These are phyloP conservation scores for Mucor plumbeus DNA, from an alignment of 371 early-diverging fungal species.

Conservation along the genomic window DNA sequence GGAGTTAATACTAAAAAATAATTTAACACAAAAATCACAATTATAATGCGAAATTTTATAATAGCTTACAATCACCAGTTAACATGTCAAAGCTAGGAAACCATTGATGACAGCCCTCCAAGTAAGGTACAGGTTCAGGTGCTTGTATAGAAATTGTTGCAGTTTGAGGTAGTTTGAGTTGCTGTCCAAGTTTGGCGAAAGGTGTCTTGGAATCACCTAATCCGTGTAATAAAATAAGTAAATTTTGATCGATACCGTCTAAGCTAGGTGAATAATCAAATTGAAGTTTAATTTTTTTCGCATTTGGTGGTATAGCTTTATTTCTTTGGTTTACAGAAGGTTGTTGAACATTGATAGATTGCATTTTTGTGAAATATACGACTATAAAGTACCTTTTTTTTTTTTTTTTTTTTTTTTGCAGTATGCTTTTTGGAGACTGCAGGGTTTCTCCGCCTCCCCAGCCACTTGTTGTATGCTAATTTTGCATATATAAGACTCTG, in stretches of 20 bases:
- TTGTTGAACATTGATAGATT: slow-evolving; percentile 36
- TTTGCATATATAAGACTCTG: too few relatives aligned
- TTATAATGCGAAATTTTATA: neutral
- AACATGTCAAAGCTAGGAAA: slow-evolving; percentile 66
- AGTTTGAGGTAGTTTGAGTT: slow-evolving; percentile 72
- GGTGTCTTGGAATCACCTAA: slow-evolving; percentile 66
- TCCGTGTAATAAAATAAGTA: slow-evolving; percentile 79
- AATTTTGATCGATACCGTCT: slow-evolving; percentile 69
- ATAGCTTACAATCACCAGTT: slow-evolving; percentile 57
- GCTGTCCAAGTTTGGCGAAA: slow-evolving; percentile 61
- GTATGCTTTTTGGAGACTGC: too few relatives aligned
- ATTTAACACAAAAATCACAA: neutral
- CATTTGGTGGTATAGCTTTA: slow-evolving; percentile 38
- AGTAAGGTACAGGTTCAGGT: slow-evolving; percentile 66
- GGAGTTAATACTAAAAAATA: slow-evolving; percentile 48
- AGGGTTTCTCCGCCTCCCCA: too few relatives aligned
- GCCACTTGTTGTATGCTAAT: too few relatives aligned
- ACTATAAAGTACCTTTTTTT: too few relatives aligned
- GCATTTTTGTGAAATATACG: slow-evolving; percentile 20
- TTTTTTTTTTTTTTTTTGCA: too few relatives aligned
- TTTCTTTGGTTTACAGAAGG: slow-evolving; percentile 13
- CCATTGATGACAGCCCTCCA: slow-evolving; percentile 72
- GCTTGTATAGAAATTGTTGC: slow-evolving; percentile 68
- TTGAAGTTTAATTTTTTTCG: slow-evolving; percentile 39
- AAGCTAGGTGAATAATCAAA: slow-evolving; percentile 59